Percentiles rank a stretch among this genome's conserved stretches.
Evolutionary conservation across 768 basidiomycete species (phyloP).

Genomic region (Neoboletus subvelutipes): DNA sequence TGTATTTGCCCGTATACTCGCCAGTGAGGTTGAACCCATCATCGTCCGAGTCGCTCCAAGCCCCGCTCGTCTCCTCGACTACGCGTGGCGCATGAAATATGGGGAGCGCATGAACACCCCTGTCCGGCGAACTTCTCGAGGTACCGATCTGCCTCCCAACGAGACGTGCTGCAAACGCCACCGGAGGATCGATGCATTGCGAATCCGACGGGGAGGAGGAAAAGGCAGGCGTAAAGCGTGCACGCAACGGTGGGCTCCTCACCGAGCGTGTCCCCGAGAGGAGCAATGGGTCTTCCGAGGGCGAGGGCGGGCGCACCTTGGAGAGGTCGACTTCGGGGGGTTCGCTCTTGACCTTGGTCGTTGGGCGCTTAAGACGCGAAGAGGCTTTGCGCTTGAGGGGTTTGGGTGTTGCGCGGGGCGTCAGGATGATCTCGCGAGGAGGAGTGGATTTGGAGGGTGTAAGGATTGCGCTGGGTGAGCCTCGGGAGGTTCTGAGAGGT

Average conservation of each 20-base stretch:
- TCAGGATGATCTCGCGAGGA: constrained; percentile 58
- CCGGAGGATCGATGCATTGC: background rate
- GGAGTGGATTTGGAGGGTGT: constrained; percentile 64
- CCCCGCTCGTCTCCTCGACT: constrained; percentile 4
- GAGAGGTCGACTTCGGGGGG: constrained; percentile 61
- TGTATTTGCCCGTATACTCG: constrained; percentile 69
- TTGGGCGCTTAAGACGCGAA: constrained; percentile 22
- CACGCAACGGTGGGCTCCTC: constrained; percentile 21
- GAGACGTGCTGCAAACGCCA: constrained; percentile 25
- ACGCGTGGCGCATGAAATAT: constrained; percentile 11
- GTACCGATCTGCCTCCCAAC: constrained; percentile 1
- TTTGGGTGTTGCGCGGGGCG: constrained; percentile 34
- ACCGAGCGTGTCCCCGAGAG: constrained; percentile 46
- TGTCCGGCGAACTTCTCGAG: constrained; percentile 2
- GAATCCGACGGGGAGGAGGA: constrained; percentile 32
- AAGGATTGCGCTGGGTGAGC: constrained; percentile 30
- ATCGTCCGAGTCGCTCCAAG: constrained; percentile 32
- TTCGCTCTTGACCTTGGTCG: constrained; percentile 54
- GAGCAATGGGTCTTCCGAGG: constrained; percentile 73
- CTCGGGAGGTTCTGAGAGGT: background rate
- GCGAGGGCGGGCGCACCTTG: constrained; percentile 66
- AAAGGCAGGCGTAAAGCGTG: constrained; percentile 39
- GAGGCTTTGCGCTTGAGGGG: constrained; percentile 38
- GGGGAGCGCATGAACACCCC: constrained; percentile 14
- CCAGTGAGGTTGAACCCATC: constrained; percentile 42